phyloP scores from a whole-genome alignment of 495 filamentous ascomycete genomes.

The Lasiosphaeriaceae sp. region DNA sequence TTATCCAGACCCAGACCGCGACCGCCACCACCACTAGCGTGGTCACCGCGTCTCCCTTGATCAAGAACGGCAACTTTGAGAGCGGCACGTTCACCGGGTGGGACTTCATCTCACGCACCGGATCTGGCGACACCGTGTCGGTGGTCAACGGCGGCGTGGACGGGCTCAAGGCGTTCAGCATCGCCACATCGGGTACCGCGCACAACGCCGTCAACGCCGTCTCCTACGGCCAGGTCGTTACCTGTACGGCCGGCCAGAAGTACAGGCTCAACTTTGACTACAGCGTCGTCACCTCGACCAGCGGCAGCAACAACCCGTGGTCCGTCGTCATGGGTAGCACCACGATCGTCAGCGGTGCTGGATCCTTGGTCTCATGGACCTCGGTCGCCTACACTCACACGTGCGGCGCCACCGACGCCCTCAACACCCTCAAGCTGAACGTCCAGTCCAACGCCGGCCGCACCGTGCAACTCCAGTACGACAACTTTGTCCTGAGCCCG shows the following conservation, averaged over 20 bases:
- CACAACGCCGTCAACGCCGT: background rate
- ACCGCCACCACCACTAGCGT: background rate
- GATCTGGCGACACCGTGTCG: background rate
- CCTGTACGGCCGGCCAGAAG: background rate
- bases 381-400: background rate
- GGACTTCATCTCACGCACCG: background rate
- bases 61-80: conserved; percentile 2
- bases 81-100: background rate
- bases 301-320: background rate
- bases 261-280: background rate
- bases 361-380: background rate
- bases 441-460: background rate
- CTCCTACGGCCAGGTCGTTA: background rate
- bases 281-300: background rate
- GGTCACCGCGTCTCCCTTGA: background rate
- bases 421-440: background rate
- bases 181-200: background rate
- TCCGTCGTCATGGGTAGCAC: background rate
- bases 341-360: background rate
- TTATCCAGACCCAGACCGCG: background rate
- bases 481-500: background rate
- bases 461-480: background rate
- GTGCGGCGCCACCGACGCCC: background rate
- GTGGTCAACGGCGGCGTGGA: background rate
- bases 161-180: background rate